Evolutionary conservation across 2,329 filamentous ascomycete species (phyloP).

Genomic region (Botrytis galanthina): DNA sequence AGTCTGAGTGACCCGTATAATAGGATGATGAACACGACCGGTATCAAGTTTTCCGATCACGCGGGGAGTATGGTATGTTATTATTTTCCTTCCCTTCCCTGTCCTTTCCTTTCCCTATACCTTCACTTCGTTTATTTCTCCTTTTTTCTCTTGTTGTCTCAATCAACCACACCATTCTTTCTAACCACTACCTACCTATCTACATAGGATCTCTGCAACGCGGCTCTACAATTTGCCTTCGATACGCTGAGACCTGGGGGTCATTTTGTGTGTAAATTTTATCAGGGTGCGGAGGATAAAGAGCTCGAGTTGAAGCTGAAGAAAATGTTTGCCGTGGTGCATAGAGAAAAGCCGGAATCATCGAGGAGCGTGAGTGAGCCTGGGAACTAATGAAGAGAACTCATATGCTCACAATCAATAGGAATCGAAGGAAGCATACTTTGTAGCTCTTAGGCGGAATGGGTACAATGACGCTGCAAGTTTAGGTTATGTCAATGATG

Average conservation of each 20-base stretch:
- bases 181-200: background rate
- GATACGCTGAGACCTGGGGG: slow-evolving; percentile 80
- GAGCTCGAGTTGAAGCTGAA: slow-evolving; percentile 71
- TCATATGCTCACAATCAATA: slow-evolving; percentile 40
- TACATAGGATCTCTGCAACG: slow-evolving; percentile 80
- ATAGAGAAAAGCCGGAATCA: slow-evolving; percentile 86
- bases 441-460: slow-evolving; percentile 75
- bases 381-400: background rate
- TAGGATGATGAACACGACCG: slow-evolving; percentile 99
- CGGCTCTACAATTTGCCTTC: slow-evolving; percentile 80
- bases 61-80: slow-evolving; percentile 83
- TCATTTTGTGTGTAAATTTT: slow-evolving; percentile 97
- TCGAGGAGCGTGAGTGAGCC: slow-evolving; percentile 70
- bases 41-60: slow-evolving; percentile 82
- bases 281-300: slow-evolving; percentile 86
- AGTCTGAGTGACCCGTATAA: slow-evolving; percentile 92
- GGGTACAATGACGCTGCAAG: slow-evolving; percentile 36
- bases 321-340: slow-evolving; percentile 74
- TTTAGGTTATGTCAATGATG: slow-evolving; percentile 11
- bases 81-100: no score
- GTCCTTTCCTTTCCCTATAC: no score
- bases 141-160: no score
- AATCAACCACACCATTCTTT: no score
- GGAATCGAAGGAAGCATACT: slow-evolving; percentile 84
- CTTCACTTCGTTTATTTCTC: no score